Evolutionary conservation across 2,329 filamentous ascomycete species (phyloP).

Genomic region (Tolypocladium tropicale): DNA sequence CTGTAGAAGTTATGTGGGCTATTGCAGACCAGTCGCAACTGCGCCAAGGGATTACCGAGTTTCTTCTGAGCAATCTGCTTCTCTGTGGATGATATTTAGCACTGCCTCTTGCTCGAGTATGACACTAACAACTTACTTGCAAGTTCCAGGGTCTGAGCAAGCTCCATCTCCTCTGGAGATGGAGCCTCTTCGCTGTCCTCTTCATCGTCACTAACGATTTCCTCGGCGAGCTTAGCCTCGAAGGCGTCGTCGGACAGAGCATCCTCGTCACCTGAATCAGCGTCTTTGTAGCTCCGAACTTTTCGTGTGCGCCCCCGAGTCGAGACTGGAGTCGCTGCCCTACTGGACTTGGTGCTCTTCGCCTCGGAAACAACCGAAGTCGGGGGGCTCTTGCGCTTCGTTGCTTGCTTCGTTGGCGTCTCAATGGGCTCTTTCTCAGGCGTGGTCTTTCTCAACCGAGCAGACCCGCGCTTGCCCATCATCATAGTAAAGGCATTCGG

Average conservation of each 20-base stretch:
- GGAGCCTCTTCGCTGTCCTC: slow-evolving; percentile 21
- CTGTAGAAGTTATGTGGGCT: slow-evolving; percentile 95
- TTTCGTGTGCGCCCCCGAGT: slow-evolving; percentile 41
- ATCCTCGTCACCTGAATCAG: slow-evolving; percentile 11
- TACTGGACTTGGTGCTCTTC: slow-evolving; percentile 69
- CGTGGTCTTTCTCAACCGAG: slow-evolving; percentile 12
- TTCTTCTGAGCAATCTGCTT: slow-evolving; percentile 86
- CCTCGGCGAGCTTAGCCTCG: slow-evolving; percentile 63
- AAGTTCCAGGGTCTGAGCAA: slow-evolving; percentile 58
- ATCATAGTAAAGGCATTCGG: slow-evolving; percentile 42
- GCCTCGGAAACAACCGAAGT: slow-evolving; percentile 22
- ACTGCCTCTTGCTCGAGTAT: too few relatives aligned
- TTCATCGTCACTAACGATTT: slow-evolving; percentile 35
- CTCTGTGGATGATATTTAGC: slow-evolving; percentile 31
- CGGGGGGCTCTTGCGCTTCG: slow-evolving; percentile 23
- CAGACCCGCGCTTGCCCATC: slow-evolving; percentile 34
- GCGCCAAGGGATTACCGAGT: slow-evolving; percentile 84
- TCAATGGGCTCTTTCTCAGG: slow-evolving; percentile 10
- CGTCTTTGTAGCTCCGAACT: slow-evolving; percentile 36
- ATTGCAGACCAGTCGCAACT: slow-evolving; percentile 86
- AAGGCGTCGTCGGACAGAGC: slow-evolving; percentile 70
- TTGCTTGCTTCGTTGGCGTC: slow-evolving; percentile 9
- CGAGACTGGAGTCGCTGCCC: slow-evolving; percentile 61
- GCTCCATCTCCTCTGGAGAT: slow-evolving; percentile 51
- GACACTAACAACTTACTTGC: slow-evolving; percentile 53